Conservation (phyloP, 345 rosid species). For the Cochlearia excelsa region DNA sequence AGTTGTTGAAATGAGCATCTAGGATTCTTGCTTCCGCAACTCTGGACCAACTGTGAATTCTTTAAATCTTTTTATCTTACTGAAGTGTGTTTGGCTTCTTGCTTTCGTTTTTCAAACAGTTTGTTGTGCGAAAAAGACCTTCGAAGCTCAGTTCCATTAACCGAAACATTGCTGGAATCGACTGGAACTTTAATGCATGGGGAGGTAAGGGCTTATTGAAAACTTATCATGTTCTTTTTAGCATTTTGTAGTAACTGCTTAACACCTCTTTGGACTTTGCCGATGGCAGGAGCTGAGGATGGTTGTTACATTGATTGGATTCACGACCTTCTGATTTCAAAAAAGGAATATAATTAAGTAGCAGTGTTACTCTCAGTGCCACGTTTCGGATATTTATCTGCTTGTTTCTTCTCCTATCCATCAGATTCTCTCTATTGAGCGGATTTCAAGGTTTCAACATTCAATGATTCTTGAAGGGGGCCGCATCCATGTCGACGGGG, state of each 20-base stretch:
- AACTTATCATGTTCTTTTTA: neutral
- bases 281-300: constrained; percentile 58
- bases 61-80: neutral
- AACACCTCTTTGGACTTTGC: constrained; percentile 1
- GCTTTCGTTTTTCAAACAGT: constrained; percentile 37
- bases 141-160: constrained; percentile 27
- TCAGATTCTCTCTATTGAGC: constrained; percentile 74
- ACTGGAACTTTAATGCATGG: constrained; percentile 88
- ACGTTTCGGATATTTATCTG: constrained; percentile 19
- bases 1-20: constrained; percentile 90
- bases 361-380: neutral
- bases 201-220: constrained; percentile 54
- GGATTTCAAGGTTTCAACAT: constrained; percentile 64
- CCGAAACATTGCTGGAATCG: constrained; percentile 70
- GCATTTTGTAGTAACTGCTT: constrained; percentile 10
- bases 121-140: constrained; percentile 48
- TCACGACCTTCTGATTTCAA: constrained; percentile 71
- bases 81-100: neutral
- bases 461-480: constrained; percentile 94
- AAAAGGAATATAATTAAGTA: constrained; percentile 54
- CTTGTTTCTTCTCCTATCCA: constrained; percentile 21
- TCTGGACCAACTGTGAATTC: constrained; percentile 86
- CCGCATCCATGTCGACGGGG: constrained; percentile 98
- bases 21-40: constrained; percentile 96
- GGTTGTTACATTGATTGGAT: constrained; percentile 92